Base-by-base conservation (phyloP, 495 filamentous ascomycete genomes). In the Neurospora sp. region DNA sequence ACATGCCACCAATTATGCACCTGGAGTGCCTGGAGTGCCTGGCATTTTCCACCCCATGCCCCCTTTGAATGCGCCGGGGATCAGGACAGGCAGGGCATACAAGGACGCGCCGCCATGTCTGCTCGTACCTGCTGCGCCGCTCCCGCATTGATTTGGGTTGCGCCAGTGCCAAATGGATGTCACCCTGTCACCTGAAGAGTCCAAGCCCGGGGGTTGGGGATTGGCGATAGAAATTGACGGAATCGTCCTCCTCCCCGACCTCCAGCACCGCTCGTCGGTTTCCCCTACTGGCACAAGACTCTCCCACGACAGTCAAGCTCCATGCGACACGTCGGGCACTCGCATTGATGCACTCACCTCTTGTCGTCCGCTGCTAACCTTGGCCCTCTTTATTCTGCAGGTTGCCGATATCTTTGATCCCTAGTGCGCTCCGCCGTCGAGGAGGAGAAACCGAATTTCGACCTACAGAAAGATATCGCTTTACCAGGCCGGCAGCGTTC, bases 341-440 rank as follows among this genome's bases (percentile, higher is more conserved):
- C 61, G 27, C 44, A 78, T 74, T 69, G 68, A 40, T 71, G 69
- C 44, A 42, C 40, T 31, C 46, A 70, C 71, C 59, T 35, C 27
- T 61, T 16, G 53, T 61, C 27, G 53, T 16, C 53, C 53, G 53
- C 27, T 61, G 53, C 53, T 61, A 61, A 61, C 27, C 53, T 35
- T 61, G 53, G 27, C 27, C 27, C 53, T 61, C 53, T 61, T 61
- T 9, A 61, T 61, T 7, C 53, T 61, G 53, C 53, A 61, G 53
- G 53, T 61, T 61, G 53, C 27, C 53, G 53, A 61, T 61, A 61
- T 61, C 53, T 35, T 61, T 61, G 27, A 61, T 61, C 27, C 14
- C 27, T 31, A 61, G 53, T 18, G 27, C 53, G 53, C 27, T 61
- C 14, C 27, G 27, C 27, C 53, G 35, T 61, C 27, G 53, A 61